Base-by-base conservation (phyloP, 139 green algal species). In the Monoraphidium neglectum region DNA sequence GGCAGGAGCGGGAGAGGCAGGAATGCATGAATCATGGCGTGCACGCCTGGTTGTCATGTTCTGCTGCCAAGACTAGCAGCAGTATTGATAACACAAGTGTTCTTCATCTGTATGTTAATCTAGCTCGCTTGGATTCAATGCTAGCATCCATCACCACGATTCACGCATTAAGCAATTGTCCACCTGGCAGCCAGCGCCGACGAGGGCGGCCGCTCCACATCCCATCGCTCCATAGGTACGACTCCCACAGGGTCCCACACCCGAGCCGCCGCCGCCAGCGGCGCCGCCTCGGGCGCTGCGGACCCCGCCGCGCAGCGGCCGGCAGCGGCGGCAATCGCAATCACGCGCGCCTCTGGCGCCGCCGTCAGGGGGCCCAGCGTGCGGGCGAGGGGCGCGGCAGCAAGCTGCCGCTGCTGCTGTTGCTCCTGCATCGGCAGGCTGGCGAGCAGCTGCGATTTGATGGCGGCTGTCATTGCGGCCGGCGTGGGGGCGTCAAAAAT, bases 401-500 rank as follows among this genome's bases (percentile, higher is more conserved):
- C 43, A 53, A 30, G 32, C 40, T 59, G 23, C 43, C 18, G 40
- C 68, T 56, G 67, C 75, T n/a, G 28, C 47, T 46, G 53, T 28
- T 13, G 26, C 5, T 5, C 10, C 68, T 66, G 70, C 28, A 32
- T 38, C 23, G 10, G 64, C 35, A 46, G 30, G 13, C 63, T 51
- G 59, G 2, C 77, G 72, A 2, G 73, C 38, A 47, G 72, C 56
- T 49, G 75, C 0, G 49, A 73, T 79, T 30, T 61, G 68, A 83
- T 35, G 49, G 60, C 62, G 13, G 37, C n/a, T 37, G 74, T 35
- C 53, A 80, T 63, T 0, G 74, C 74, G 3, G 64, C 33, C 0
- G 38, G 21, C 43, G 82, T 87, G 28, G 82, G 86, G 70, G 92
- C 87, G 54, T 93, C 87, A 46, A 93, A 90, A 46, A 91, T 85